Percentiles rank a stretch among this genome's conserved stretches.
These are phyloP conservation scores for Mallotus nudiflorus DNA, from an alignment of 345 rosid species.

Conservation along the genomic window DNA sequence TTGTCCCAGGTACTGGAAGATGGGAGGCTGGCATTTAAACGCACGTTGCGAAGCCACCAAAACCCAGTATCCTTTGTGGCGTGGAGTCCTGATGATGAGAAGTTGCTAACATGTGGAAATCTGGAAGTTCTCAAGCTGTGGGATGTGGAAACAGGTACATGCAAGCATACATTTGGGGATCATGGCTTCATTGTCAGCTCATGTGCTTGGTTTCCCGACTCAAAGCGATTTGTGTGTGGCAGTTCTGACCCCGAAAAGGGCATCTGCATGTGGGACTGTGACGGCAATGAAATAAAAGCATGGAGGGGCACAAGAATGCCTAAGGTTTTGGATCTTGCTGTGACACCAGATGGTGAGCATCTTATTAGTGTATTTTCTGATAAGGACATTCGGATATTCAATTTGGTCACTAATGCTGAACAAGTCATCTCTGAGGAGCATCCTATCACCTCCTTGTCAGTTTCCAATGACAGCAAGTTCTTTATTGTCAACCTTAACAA, in stretches of 20 bases:
- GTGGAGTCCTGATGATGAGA: constrained; percentile 86
- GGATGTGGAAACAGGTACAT: constrained; percentile 88
- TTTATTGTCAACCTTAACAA: constrained; percentile 79
- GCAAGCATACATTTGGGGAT: constrained; percentile 86
- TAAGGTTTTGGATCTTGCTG: constrained; percentile 76
- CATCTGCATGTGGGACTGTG: constrained; percentile 82
- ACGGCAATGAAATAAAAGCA: constrained; percentile 79
- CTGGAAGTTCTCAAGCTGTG: constrained; percentile 84
- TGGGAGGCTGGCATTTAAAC: constrained; percentile 50
- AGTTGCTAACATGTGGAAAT: constrained; percentile 81
- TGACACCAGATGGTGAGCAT: constrained; percentile 77
- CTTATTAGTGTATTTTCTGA: constrained; percentile 62
- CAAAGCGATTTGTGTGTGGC: constrained; percentile 80
- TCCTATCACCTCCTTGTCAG: constrained; percentile 58
- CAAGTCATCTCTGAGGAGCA: constrained; percentile 66
- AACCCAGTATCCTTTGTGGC: constrained; percentile 80
- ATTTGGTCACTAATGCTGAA: constrained; percentile 62
- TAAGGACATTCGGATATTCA: constrained; percentile 60
- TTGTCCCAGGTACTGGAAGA: constrained; percentile 64
- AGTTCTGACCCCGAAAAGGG: constrained; percentile 82
- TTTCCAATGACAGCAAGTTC: constrained; percentile 64
- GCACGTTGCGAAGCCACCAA: constrained; percentile 64
- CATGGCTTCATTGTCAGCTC: constrained; percentile 78
- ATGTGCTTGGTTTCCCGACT: constrained; percentile 98
- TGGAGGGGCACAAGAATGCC: constrained; percentile 86